Evolutionary conservation across 768 basidiomycete genomes (phyloP).

Genomic region (Ephemerocybe angulata): DNA sequence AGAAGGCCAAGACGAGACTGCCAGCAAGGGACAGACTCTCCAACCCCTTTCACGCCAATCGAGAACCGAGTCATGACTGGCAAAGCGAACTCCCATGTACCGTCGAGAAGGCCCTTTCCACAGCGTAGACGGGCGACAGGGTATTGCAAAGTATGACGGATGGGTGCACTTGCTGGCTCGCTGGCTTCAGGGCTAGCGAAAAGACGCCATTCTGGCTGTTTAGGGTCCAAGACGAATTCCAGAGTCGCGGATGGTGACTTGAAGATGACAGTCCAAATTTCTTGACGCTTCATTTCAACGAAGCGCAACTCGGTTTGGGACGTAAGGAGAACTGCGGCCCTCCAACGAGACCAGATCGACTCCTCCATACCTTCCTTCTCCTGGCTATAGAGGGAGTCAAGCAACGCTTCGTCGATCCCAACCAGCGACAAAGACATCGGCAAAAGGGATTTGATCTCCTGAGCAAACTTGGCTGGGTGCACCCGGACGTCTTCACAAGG

Average conservation of each 20-base stretch:
- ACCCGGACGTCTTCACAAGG: constrained; percentile 64
- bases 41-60: constrained; percentile 61
- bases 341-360: constrained; percentile 68
- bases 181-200: constrained; percentile 64
- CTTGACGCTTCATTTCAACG: constrained; percentile 81
- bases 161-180: constrained; percentile 75
- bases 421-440: constrained; percentile 80
- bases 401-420: constrained; percentile 43
- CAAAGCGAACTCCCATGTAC: constrained; percentile 78
- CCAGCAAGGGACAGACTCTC: constrained; percentile 80
- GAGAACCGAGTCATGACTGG: constrained; percentile 54
- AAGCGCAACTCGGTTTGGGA: constrained; percentile 70
- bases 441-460: constrained; percentile 69
- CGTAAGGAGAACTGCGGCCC: constrained; percentile 58
- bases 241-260: constrained; percentile 66
- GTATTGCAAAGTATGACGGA: constrained; percentile 60
- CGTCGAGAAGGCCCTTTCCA: constrained; percentile 52
- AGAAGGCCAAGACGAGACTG: constrained; percentile 74
- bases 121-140: constrained; percentile 78
- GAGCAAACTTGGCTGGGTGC: constrained; percentile 70
- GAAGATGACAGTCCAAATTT: constrained; percentile 81
- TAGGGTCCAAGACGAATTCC: constrained; percentile 73
- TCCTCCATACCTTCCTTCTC: constrained; percentile 42
- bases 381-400: constrained; percentile 47
- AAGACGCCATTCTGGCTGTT: constrained; percentile 83